Percentiles rank a stretch among this genome's conserved stretches.
These are phyloP conservation scores for Globisporangium middletonii DNA, from an alignment of 352 stramenopile genomes.

Conservation along the genomic window DNA sequence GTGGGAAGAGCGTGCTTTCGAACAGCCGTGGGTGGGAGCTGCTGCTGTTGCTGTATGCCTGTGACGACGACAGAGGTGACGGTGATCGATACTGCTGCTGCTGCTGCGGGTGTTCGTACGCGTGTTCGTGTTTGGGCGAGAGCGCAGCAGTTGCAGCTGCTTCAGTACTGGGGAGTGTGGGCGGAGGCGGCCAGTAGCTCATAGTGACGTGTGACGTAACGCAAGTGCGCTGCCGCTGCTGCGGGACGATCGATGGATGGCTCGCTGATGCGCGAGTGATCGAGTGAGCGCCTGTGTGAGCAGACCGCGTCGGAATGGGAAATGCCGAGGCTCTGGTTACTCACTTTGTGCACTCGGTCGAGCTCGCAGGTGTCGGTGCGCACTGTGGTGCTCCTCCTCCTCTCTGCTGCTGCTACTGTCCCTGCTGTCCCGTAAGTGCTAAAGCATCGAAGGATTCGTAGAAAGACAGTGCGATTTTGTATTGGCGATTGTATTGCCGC, in stretches of 20 bases:
- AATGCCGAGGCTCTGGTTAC: conserved; percentile 9
- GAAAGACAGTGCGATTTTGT: neutral
- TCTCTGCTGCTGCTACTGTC: neutral
- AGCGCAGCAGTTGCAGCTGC: neutral
- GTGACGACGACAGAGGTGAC: neutral
- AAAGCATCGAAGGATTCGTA: conserved; percentile 1
- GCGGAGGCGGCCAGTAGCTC: conserved; percentile 8
- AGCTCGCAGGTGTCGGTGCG: no score
- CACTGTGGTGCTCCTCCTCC: no score
- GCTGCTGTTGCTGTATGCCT: neutral
- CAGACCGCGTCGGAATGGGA: conserved; percentile 6
- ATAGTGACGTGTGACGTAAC: neutral
- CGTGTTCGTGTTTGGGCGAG: conserved; percentile 1
- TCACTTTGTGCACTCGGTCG: neutral
- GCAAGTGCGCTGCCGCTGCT: neutral
- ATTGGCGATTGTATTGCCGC: no score
- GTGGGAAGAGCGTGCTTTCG: conserved; percentile 1
- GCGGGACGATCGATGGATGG: neutral
- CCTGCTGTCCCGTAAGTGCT: neutral
- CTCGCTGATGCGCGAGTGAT: neutral
- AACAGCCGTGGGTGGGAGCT: neutral
- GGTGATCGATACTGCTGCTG: neutral
- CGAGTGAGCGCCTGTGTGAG: neutral
- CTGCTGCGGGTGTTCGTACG: neutral
- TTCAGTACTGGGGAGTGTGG: neutral